Evolutionary conservation across 2,329 filamentous ascomycete genomes (phyloP).

Genomic region (Malbranchea zuffiana): DNA sequence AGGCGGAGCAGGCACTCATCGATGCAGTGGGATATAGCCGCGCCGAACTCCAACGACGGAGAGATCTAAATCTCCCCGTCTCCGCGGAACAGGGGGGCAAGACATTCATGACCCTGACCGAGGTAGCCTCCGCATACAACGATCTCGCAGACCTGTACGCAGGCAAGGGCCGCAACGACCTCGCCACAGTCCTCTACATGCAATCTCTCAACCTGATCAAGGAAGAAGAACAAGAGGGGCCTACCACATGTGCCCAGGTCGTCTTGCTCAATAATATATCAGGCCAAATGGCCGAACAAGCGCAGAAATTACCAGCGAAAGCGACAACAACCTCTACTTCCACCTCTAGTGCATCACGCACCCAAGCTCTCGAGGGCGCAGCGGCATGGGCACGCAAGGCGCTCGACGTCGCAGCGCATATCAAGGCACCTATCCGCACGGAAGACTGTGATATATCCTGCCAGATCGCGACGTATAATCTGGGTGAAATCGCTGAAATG

Average conservation of each 20-base stretch:
- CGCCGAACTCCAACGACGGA: conserved; percentile 59
- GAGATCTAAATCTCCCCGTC: conserved; percentile 55
- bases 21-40: conserved; percentile 74
- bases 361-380: conserved; percentile 57
- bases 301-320: conserved; percentile 26
- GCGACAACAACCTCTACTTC: conserved; percentile 21
- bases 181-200: conserved; percentile 76
- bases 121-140: conserved; percentile 30
- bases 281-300: conserved; percentile 36
- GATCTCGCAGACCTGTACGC: conserved; percentile 70
- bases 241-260: conserved; percentile 61
- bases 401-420: conserved; percentile 52
- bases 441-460: conserved; percentile 77
- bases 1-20: conserved; percentile 62
- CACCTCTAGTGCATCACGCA: conserved; percentile 41
- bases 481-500: conserved; percentile 74
- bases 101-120: conserved; percentile 29
- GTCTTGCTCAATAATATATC: conserved; percentile 54
- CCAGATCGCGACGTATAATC: conserved; percentile 71
- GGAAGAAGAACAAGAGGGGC: conserved; percentile 22
- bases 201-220: conserved; percentile 65
- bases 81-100: conserved; percentile 36
- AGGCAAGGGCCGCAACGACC: conserved; percentile 60
- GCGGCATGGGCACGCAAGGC: conserved; percentile 71
- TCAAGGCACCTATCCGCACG: conserved; percentile 55